Evolutionary conservation across 2,329 filamentous ascomycete species (phyloP), one percentile per base, ranked within the genome.

Genomic region (Tolypocladium tundrense): DNA sequence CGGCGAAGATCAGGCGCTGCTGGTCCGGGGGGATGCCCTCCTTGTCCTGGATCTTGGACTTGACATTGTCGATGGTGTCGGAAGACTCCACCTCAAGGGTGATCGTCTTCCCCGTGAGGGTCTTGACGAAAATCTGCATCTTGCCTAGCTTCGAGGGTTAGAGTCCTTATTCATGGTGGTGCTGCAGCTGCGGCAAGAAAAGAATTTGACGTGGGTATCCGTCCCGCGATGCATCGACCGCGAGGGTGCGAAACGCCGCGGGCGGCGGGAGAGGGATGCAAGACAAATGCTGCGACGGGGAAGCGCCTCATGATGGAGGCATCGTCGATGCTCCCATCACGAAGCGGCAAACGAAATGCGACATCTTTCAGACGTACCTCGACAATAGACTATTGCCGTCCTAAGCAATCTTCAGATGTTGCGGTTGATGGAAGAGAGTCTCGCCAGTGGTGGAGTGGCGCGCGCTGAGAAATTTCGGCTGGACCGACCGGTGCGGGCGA

Each of bases 61-160:
- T 97, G 83, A 99, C 94, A 88, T 97, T 97, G 87, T 97, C 94
- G 81, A 99, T 97, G 75, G 93, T 97, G 82, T 99, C 94, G 75
- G 88, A 93, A 72, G 91, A 96, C 88, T 97, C 94, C 82, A 97
- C 94, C 91, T 99, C 94, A 73, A 99, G 92, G 88, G 94, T 97
- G 88, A 97, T 97, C 77, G 94, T 97, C 89, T 97, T 97, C 76
- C 94, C 94, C 90, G 94, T 97, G 72, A 97, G 85, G 84, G 85
- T 88, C 80, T 88, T 87, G 73, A 88, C 85, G 81, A 88, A 88
- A 77, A 87, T 87, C 82, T 87, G 84, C 84, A 87, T 87, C 79
- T 84, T 85, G 83, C 83, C 82, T 84, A 69, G 68, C 72, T 72
- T 67, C 64, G 63, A 63, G 72, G 68, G 73, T 77, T 75, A 78